Percentiles rank a stretch among this genome's conserved stretches.
These are phyloP conservation scores for Phaeosphaeria sp. DNA, from an alignment of 2,329 filamentous ascomycete genomes.

Conservation along the genomic window DNA sequence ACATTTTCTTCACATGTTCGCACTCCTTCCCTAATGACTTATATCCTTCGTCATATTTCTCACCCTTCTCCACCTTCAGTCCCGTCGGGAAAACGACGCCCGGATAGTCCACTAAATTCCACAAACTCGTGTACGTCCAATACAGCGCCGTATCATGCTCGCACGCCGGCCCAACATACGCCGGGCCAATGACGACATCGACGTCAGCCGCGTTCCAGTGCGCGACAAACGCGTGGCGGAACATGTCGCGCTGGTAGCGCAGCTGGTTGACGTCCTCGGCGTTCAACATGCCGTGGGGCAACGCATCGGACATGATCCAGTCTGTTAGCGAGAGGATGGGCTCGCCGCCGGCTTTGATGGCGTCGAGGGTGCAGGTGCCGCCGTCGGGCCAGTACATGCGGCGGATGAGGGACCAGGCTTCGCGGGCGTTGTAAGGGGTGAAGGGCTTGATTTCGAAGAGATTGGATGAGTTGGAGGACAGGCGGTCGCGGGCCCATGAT, in stretches of 20 bases:
- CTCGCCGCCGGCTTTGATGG: constrained; percentile 51
- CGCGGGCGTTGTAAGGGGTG: constrained; percentile 34
- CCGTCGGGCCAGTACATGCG: constrained; percentile 58
- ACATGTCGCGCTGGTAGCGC: constrained; percentile 17
- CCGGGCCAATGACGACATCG: constrained; percentile 28
- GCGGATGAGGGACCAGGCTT: constrained; percentile 44
- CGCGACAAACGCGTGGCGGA: constrained; percentile 17
- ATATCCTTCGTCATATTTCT: constrained; percentile 21
- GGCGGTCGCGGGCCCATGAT: constrained; percentile 39
- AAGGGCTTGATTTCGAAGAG: constrained; percentile 48
- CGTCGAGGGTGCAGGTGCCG: constrained; percentile 37
- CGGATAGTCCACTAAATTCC: constrained; percentile 29
- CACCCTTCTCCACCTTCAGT: constrained; percentile 14
- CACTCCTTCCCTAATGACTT: constrained; percentile 25
- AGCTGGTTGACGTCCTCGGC: constrained; percentile 17
- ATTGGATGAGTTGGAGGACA: constrained; percentile 7
- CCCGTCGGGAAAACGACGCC: constrained; percentile 28
- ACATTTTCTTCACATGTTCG: constrained; percentile 25
- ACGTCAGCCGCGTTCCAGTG: constrained; percentile 28
- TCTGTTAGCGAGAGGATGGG: constrained; percentile 55
- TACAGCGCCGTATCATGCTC: constrained; percentile 28
- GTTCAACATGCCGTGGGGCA: constrained; percentile 13
- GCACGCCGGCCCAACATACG: constrained; percentile 26
- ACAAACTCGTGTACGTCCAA: constrained; percentile 30
- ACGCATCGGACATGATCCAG: constrained; percentile 13